These are phyloP conservation scores for Ophiostoma australiae DNA, from an alignment of 2,329 filamentous ascomycete genomes.

Conservation along the genomic window DNA sequence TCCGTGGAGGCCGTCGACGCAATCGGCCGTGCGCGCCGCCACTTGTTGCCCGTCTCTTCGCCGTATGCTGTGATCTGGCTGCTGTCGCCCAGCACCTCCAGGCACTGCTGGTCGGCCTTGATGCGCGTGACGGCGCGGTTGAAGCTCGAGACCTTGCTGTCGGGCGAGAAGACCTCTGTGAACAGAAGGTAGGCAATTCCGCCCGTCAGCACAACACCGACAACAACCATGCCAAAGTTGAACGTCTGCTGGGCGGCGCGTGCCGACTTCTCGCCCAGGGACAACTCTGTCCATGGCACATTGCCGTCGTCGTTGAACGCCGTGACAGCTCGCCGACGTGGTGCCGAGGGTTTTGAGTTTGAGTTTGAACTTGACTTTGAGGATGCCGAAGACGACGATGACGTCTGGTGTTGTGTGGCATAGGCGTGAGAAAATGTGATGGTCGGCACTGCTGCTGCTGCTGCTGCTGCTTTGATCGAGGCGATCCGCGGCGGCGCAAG, in stretches of 20 bases:
- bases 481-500: not conserved
- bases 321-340: conserved; percentile 67
- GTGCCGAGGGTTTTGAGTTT: conserved; percentile 31
- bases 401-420: conserved; percentile 51
- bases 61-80: conserved; percentile 76
- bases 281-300: conserved; percentile 75
- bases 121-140: conserved; percentile 79
- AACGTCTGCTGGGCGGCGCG: conserved; percentile 85
- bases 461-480: conserved; percentile 35
- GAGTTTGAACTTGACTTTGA: conserved; percentile 24
- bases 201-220: conserved; percentile 70
- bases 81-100: conserved; percentile 67
- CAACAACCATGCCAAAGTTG: conserved; percentile 73
- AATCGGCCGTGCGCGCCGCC: conserved; percentile 63
- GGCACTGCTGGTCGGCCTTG: conserved; percentile 64
- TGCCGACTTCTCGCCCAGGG: conserved; percentile 69
- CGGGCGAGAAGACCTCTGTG: conserved; percentile 74
- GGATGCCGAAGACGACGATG: conserved; percentile 27
- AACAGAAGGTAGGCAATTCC: conserved; percentile 76
- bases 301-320: conserved; percentile 80
- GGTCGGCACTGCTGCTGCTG: conserved; percentile 40
- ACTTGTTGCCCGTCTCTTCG: conserved; percentile 74
- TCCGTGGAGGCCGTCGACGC: conserved; percentile 65
- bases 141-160: conserved; percentile 83
- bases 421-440: not conserved